A percentile compares a stretch with the other conserved stretches of the same genome.
phyloP scores from a whole-genome alignment of 495 filamentous ascomycete species.

The Pseudomonodictys pantanalensis region DNA sequence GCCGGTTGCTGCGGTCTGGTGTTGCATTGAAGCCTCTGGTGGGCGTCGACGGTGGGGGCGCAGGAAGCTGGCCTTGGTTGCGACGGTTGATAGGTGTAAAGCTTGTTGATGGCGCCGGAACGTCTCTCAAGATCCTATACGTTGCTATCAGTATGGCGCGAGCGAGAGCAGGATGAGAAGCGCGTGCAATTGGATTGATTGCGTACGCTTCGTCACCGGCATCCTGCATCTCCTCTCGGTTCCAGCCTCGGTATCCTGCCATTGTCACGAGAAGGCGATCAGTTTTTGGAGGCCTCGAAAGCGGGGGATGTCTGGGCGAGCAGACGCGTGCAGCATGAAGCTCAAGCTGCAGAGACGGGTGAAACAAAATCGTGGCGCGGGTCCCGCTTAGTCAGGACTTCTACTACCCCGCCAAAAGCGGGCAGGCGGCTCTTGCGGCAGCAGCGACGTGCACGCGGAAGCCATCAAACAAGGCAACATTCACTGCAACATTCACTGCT shows the following conservation, averaged over 20 bases:
- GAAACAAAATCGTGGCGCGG: neutral
- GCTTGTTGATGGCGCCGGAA: neutral
- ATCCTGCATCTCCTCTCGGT: neutral
- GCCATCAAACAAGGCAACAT: neutral
- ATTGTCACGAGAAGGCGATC: neutral
- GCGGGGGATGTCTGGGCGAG: too few relatives aligned
- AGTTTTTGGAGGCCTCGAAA: too few relatives aligned
- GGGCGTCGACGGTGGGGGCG: neutral
- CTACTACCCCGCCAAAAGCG: constrained; percentile 2
- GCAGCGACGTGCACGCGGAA: too few relatives aligned
- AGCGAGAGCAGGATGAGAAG: neutral
- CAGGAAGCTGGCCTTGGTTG: neutral
- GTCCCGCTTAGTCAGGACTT: too few relatives aligned
- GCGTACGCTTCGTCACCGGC: neutral
- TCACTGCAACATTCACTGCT: too few relatives aligned
- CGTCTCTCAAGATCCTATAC: neutral
- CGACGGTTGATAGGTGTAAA: constrained; percentile 18
- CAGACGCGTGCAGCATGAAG: neutral
- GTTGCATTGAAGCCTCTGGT: neutral
- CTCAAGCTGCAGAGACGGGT: neutral
- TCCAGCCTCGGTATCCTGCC: constrained; percentile 1
- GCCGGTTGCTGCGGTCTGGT: neutral
- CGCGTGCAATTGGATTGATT: constrained; percentile 3
- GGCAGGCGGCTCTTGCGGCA: constrained; percentile 2
- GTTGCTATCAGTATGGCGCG: neutral